Base-by-base conservation (phyloP, 805 yeast genomes). In the Kluyveromyces aestuarii region DNA sequence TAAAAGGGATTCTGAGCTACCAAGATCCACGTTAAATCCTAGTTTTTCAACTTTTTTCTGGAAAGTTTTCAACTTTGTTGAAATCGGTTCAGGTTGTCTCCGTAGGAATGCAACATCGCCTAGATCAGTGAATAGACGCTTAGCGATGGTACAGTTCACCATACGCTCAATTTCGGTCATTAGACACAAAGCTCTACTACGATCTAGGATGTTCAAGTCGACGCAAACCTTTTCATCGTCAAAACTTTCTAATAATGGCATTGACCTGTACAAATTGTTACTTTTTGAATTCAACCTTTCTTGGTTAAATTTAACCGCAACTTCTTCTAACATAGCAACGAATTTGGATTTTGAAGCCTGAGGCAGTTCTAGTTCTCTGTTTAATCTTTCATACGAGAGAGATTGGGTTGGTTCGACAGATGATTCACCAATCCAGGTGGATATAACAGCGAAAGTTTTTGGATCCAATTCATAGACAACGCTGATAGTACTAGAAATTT, bases 121-220 rank as follows among this genome's bases (percentile, higher is more conserved):
- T 38, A 91, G 71, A 4, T 75, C 77, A 1, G 91, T 79, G 58
- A 84, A 84, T 14, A 84, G 69, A 57, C 77, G 80, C 53, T 87
- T 86, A 1, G 98, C 99, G 48, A 93, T 81, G 1, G 95, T 87
- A 40, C 80, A 73, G 67, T 93, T 91, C 5, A 84, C 95, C 62
- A 82, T 86, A 57, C 84, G 81, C 58, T 81, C 77, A 33, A 93
- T 74, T 67, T 93, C 98, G 42, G 82, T 77, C 27, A 87, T 70
- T 39, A 88, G 70, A 41, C 77, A 73, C 39, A 75, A 73, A 0
- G 86, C 79, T 13, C 72, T 64, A 44, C 76, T 73, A 37, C 77
- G 74, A 50, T 84, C 81, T 64, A 84, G 86, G 19, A 88, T 76
- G 60, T 88, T 88, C 62, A 87, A 71, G 54, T 80, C 78, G 47